These are phyloP conservation scores for Teunomyces barrocoloradensis DNA, from an alignment of 805 yeast species.

Conservation along the genomic window DNA sequence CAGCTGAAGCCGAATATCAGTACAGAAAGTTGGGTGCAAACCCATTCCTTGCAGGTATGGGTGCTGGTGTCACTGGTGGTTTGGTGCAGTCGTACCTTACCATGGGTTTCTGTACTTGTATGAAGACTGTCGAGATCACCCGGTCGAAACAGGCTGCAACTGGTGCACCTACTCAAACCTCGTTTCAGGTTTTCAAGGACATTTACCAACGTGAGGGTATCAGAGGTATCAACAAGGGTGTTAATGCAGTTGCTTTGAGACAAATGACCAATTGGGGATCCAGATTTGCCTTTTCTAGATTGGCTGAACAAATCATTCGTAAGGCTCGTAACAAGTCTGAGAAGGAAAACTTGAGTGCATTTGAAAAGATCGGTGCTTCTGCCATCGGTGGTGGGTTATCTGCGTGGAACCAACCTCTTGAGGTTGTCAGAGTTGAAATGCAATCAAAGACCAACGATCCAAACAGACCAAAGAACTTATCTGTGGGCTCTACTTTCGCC, in stretches of 20 bases:
- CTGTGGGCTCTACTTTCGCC: slow-evolving; percentile 70
- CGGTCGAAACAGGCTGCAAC: slow-evolving; percentile 68
- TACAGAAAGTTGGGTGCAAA: slow-evolving; percentile 58
- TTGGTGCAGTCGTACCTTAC: slow-evolving; percentile 94
- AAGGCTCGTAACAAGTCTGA: slow-evolving; percentile 55
- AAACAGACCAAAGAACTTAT: slow-evolving; percentile 88
- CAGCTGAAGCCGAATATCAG: slow-evolving; percentile 86
- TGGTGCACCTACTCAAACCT: slow-evolving; percentile 65
- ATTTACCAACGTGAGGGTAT: slow-evolving; percentile 86
- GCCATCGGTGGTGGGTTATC: slow-evolving; percentile 95
- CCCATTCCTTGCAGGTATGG: slow-evolving; percentile 82
- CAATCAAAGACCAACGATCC: slow-evolving; percentile 94
- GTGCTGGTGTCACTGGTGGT: slow-evolving; percentile 96
- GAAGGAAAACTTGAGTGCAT: slow-evolving; percentile 61
- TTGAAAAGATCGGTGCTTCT: slow-evolving; percentile 81
- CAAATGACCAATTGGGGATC: slow-evolving; percentile 99
- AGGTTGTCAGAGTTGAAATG: slow-evolving; percentile 97
- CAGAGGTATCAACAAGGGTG: slow-evolving; percentile 95
- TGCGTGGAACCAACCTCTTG: slow-evolving; percentile 99
- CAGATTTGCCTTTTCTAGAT: slow-evolving; percentile 86
- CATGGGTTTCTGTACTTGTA: slow-evolving; percentile 98
- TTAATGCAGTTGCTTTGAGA: slow-evolving; percentile 97
- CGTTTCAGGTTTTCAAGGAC: slow-evolving; percentile 83
- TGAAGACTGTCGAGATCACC: slow-evolving; percentile 98
- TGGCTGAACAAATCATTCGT: slow-evolving; percentile 85